phyloP scores from a whole-genome alignment of 31 red algal species.

The Bonnemaisonia californica region DNA sequence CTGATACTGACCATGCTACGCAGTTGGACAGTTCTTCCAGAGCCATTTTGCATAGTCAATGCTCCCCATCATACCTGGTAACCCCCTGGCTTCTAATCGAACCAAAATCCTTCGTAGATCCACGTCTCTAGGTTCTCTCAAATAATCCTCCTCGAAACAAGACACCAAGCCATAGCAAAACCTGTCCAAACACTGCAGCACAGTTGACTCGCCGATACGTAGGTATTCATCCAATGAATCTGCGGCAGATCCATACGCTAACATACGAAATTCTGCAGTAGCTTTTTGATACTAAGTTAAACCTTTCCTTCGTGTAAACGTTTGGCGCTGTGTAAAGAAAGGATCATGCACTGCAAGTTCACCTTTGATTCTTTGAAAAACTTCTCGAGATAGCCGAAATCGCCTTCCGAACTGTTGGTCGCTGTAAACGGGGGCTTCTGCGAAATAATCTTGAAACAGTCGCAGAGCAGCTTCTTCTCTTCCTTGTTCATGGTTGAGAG shows the following conservation, averaged over 20 bases:
- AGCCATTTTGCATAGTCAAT: constrained; percentile 19
- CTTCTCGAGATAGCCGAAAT: not conserved
- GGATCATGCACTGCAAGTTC: not conserved
- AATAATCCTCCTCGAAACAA: not conserved
- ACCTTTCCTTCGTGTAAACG: not conserved
- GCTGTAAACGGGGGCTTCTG: not conserved
- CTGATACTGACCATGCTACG: constrained; percentile 20
- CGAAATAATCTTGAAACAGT: not conserved
- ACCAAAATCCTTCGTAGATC: too few species aligned
- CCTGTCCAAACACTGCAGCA: constrained; percentile 8
- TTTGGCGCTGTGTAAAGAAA: not conserved
- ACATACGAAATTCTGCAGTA: not conserved
- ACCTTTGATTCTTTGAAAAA: not conserved
- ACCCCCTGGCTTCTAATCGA: too few species aligned
- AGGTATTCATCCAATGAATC: constrained; percentile 34
- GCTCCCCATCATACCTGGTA: constrained; percentile 10
- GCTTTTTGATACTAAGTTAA: not conserved
- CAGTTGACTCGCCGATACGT: constrained; percentile 29
- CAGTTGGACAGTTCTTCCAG: constrained; percentile 23
- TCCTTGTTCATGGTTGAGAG: not conserved
- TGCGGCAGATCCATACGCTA: constrained; percentile 25
- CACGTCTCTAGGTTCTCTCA: not conserved
- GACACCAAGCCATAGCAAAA: constrained; percentile 19
- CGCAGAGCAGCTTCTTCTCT: not conserved
- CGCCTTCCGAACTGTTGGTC: not conserved